Evolutionary conservation across 345 rosid genomes (phyloP).

Genomic region (Conringia planisiliqua): DNA sequence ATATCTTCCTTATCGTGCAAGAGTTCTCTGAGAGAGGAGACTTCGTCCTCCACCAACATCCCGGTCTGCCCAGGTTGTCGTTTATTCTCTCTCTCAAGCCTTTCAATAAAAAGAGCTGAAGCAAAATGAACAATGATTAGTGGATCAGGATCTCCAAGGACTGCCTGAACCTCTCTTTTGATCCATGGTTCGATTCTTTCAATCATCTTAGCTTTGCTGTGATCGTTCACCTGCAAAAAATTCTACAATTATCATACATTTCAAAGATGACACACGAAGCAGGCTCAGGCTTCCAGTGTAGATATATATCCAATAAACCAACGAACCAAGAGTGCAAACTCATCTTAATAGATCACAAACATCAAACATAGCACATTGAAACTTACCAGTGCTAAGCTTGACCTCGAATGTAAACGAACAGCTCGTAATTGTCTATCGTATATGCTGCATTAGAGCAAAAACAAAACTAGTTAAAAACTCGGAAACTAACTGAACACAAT

Average conservation of each 20-base stretch:
- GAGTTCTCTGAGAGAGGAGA: slow-evolving; percentile 40
- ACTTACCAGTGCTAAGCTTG: slow-evolving; percentile 38
- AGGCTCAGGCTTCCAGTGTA: no score
- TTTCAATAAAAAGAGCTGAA: slow-evolving; percentile 47
- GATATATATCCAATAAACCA: neutral
- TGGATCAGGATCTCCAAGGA: slow-evolving; percentile 69
- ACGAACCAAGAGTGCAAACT: neutral
- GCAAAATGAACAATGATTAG: slow-evolving; percentile 65
- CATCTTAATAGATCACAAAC: neutral
- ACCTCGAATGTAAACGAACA: slow-evolving; percentile 41
- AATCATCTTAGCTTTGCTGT: slow-evolving; percentile 34
- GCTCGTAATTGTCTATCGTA: slow-evolving; percentile 48
- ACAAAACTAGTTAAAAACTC: neutral
- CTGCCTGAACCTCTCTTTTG: slow-evolving; percentile 62
- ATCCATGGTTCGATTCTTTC: slow-evolving; percentile 70
- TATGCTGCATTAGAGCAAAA: slow-evolving; percentile 38
- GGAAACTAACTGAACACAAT: neutral
- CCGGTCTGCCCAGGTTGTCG: slow-evolving; percentile 17
- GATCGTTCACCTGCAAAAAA: slow-evolving; percentile 23
- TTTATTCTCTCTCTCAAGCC: slow-evolving; percentile 38
- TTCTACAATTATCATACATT: slow-evolving; percentile 24
- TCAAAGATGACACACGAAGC: no score
- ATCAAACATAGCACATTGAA: neutral
- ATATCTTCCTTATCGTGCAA: slow-evolving; percentile 37
- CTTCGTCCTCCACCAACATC: slow-evolving; percentile 24